Percentiles rank a stretch among this genome's conserved stretches.
phyloP scores from a whole-genome alignment of 2,329 filamentous ascomycete species.

The Cadophora malorum region DNA sequence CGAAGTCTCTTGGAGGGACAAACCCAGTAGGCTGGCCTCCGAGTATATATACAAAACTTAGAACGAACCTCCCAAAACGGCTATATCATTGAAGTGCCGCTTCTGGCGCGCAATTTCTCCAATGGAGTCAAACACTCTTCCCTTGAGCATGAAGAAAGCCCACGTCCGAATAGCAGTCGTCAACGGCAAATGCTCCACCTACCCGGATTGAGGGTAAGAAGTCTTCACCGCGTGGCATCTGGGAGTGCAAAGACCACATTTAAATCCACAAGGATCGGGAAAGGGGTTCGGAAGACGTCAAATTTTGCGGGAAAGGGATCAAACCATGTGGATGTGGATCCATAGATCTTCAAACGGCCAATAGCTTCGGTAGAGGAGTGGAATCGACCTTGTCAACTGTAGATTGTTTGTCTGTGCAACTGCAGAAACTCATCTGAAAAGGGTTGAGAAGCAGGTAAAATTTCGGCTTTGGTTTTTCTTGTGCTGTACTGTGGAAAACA shows the following conservation, averaged over 20 bases:
- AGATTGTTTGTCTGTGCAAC: background rate
- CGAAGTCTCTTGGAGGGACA: too few relatives aligned
- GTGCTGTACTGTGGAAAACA: background rate
- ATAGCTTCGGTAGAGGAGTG: background rate
- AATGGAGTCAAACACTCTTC: background rate
- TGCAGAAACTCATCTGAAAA: background rate
- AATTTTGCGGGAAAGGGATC: background rate
- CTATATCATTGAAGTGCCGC: background rate
- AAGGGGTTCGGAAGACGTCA: background rate
- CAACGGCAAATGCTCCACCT: background rate
- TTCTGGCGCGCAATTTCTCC: background rate
- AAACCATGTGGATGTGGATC: constrained; percentile 1
- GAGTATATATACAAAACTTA: background rate
- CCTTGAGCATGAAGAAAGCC: background rate
- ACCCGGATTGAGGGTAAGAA: background rate
- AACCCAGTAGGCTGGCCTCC: background rate
- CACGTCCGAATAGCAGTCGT: background rate
- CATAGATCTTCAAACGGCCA: background rate
- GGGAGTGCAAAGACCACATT: background rate
- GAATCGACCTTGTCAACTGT: background rate
- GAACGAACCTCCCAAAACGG: background rate
- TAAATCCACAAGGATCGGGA: background rate
- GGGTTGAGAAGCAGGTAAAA: too few relatives aligned
- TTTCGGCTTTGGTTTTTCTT: background rate
- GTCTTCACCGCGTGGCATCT: background rate